These are phyloP conservation scores for Scedosporium aurantiacum DNA, from an alignment of 2,329 filamentous ascomycete genomes.

Conservation along the genomic window DNA sequence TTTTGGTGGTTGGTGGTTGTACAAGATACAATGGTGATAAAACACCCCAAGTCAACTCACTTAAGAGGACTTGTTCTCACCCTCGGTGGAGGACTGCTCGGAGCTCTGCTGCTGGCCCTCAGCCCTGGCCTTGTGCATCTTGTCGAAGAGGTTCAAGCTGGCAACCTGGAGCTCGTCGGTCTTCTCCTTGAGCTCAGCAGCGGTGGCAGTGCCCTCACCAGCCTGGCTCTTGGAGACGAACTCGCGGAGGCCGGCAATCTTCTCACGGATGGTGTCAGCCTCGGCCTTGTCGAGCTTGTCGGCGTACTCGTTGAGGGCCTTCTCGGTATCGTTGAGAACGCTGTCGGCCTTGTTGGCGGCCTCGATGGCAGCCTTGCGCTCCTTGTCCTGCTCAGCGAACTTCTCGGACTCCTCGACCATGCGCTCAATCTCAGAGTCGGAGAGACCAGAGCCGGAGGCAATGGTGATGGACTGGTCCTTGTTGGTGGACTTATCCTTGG, in stretches of 20 bases:
- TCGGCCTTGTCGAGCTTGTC: slow-evolving; percentile 96
- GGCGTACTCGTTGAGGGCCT: slow-evolving; percentile 92
- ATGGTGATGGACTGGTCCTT: slow-evolving; percentile 99
- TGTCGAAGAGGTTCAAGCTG: slow-evolving; percentile 94
- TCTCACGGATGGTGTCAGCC: slow-evolving; percentile 86
- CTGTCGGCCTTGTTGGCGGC: slow-evolving; percentile 94
- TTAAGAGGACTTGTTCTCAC: slow-evolving; percentile 57
- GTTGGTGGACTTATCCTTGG: slow-evolving; percentile 98
- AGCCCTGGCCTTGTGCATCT: slow-evolving; percentile 94
- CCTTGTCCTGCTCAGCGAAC: slow-evolving; percentile 89
- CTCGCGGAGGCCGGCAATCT: slow-evolving; percentile 77
- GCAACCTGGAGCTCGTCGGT: slow-evolving; percentile 95
- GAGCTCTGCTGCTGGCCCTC: slow-evolving; percentile 48
- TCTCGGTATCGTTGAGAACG: slow-evolving; percentile 95
- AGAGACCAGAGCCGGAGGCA: slow-evolving; percentile 92
- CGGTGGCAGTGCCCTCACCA: slow-evolving; percentile 75
- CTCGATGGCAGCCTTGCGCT: slow-evolving; percentile 92
- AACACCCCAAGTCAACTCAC: slow-evolving; percentile 19
- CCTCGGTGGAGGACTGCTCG: slow-evolving; percentile 45
- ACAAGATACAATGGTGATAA: slow-evolving; percentile 4
- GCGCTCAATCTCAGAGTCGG: slow-evolving; percentile 84
- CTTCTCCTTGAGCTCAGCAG: slow-evolving; percentile 91
- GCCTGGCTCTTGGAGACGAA: slow-evolving; percentile 90
- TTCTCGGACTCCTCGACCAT: slow-evolving; percentile 98
- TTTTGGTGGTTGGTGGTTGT: neutral